Evolutionary conservation across 768 basidiomycete genomes (phyloP).

Genomic region (Hypholoma sublateritium): DNA sequence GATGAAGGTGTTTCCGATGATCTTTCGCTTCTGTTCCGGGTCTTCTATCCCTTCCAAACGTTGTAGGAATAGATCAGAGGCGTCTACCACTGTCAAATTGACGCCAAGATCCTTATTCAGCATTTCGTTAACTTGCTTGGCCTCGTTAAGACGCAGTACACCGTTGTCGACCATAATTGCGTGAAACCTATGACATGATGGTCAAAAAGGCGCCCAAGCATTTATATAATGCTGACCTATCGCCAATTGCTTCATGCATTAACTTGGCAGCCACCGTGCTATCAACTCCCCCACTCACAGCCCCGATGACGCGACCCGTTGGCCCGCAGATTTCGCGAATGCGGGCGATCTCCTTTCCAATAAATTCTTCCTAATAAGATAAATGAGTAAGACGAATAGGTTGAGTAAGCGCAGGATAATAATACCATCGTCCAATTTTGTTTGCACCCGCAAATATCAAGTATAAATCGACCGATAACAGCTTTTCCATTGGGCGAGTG

Average conservation of each 20-base stretch:
- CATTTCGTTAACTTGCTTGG: constrained; percentile 88
- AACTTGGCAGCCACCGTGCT: constrained; percentile 98
- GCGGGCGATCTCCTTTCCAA: constrained; percentile 91
- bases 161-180: constrained; percentile 99
- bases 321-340: constrained; percentile 94
- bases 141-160: constrained; percentile 91
- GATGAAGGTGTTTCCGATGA: constrained; percentile 99
- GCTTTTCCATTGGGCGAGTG: constrained; percentile 89
- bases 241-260: constrained; percentile 99
- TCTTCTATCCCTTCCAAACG: constrained; percentile 91
- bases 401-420: background rate
- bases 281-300: constrained; percentile 96
- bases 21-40: constrained; percentile 95
- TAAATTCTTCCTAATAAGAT: constrained; percentile 82
- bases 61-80: constrained; percentile 89
- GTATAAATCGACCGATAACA: constrained; percentile 82
- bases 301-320: constrained; percentile 95
- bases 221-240: constrained; percentile 55
- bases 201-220: constrained; percentile 6
- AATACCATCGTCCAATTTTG: constrained; percentile 92
- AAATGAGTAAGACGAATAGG: constrained; percentile 7
- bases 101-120: constrained; percentile 91
- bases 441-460: constrained; percentile 80
- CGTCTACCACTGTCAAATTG: constrained; percentile 94
- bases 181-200: constrained; percentile 69